Conservation (phyloP, 257 asterid species). For the Thymus mandschuricus region DNA sequence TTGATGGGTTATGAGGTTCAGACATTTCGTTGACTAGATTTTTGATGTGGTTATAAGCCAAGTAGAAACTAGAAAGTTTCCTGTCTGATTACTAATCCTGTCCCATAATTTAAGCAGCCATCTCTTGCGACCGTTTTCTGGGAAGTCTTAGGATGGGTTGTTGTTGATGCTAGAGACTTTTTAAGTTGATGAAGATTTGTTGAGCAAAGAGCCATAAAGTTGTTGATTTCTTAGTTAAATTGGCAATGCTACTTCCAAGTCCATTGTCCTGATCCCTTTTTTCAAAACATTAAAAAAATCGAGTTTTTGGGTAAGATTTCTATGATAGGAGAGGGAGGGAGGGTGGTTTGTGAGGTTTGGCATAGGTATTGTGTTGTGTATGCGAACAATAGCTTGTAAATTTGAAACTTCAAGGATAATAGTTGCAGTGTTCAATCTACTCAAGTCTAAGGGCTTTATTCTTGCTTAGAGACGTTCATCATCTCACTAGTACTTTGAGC, state of each 20-base stretch:
- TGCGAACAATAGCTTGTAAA: not conserved
- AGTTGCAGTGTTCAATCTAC: not conserved
- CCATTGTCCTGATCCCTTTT: slow-evolving; percentile 1
- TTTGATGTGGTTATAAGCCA: slow-evolving; percentile 3
- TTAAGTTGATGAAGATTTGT: not conserved
- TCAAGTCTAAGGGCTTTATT: not conserved
- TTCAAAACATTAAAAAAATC: too few relatives aligned
- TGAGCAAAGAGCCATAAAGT: not conserved
- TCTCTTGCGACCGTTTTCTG: not conserved
- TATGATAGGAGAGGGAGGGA: not conserved
- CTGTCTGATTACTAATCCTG: not conserved
- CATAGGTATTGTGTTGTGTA: not conserved
- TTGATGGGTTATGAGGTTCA: slow-evolving; percentile 14
- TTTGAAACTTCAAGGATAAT: not conserved
- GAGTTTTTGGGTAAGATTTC: not conserved
- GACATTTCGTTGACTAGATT: not conserved
- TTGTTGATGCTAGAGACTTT: not conserved
- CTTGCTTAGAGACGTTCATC: not conserved
- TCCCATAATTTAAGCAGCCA: not conserved
- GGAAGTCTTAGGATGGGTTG: not conserved
- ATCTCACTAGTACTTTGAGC: not conserved
- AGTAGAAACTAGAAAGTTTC: slow-evolving; percentile 9
- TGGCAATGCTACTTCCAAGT: not conserved
- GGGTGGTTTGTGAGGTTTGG: not conserved
- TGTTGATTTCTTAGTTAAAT: not conserved